phyloP scores from a whole-genome alignment of 1,284 basidiomycete species.

The Ceraceosorus guamensis region DNA sequence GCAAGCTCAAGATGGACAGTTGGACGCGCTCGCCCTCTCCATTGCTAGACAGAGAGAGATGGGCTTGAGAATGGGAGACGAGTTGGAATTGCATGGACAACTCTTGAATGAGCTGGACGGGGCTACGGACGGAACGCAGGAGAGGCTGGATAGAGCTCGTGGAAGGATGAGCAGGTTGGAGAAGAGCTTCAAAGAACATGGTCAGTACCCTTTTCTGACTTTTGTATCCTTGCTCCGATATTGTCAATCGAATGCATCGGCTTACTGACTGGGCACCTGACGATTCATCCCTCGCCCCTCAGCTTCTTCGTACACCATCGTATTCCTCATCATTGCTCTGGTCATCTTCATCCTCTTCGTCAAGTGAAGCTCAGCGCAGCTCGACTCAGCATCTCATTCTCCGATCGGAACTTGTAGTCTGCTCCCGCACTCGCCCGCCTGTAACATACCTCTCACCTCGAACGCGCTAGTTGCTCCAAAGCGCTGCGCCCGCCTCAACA shows the following conservation, averaged over 20 bases:
- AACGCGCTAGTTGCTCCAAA: no score
- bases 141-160: conserved; percentile 30
- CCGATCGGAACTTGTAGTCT: not conserved
- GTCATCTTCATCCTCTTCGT: not conserved
- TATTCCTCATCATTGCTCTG: not conserved
- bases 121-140: conserved; percentile 28
- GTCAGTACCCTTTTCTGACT: conserved; percentile 15
- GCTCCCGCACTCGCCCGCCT: not conserved
- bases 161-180: conserved; percentile 25
- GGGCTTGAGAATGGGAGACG: conserved; percentile 42
- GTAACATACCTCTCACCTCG: no score
- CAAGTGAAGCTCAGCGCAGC: not conserved
- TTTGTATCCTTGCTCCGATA: not conserved
- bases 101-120: conserved; percentile 29
- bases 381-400: no score
- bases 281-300: not conserved
- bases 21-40: conserved; percentile 31
- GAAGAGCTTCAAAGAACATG: conserved; percentile 30
- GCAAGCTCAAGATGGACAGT: conserved; percentile 31
- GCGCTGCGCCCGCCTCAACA: no score
- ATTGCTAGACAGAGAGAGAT: conserved; percentile 39
- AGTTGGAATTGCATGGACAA: conserved; percentile 40
- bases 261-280: no score
- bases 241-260: no score
- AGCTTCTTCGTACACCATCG: not conserved